Evolutionary conservation across 352 stramenopile species (phyloP), one percentile per base, ranked within the genome.

Genomic region (Labyrinthula sp.): DNA sequence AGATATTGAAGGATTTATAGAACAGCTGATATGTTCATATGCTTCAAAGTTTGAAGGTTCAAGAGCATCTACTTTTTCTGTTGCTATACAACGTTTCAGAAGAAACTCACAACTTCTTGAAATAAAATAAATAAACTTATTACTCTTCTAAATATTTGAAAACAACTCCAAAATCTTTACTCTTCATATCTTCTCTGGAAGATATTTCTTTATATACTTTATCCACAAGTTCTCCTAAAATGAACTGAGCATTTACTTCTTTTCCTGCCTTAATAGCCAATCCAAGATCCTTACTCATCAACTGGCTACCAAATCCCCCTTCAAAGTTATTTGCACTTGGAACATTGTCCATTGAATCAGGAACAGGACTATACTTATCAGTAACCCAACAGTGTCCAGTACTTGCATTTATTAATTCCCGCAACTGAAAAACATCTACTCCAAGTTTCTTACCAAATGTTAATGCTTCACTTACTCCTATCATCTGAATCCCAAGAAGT

Each of bases 231-330:
- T 46, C 43, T 12, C 47, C 47, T 6, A 85, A 54, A 10, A 73
- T 73, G 15, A 84, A 52, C 7, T 71, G 69, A 26, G 75, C 72
- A 35, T 75, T 68, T 3, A 76, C 69, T 25, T 67, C 57, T 55
- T 87, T 82, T 48, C 71, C 80, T 20, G 73, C 79, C 50, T 88
- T 71, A 17, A 93, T 67, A 3, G 82, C 85, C 31, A 97, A 72
- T 7, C 75, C 75, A 2, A 97, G 61, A 64, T 97, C 87, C 63
- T 97, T 97, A 36, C 89, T 71, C 77, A 94, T 92, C 5, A 97
- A 68, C 33, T 66, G 65, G 9, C 72, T 71, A 8, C 70, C 74
- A 58, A 95, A 93, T 1, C 82, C 68, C 47, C 73, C 65, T 65
- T 88, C 71, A 63, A 89, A 78, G 59, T 75, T 61, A 61, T 78